Percentiles rank a stretch among this genome's conserved stretches.
These are phyloP conservation scores for Nakazawaea peltata DNA, from an alignment of 805 yeast species.

Conservation along the genomic window DNA sequence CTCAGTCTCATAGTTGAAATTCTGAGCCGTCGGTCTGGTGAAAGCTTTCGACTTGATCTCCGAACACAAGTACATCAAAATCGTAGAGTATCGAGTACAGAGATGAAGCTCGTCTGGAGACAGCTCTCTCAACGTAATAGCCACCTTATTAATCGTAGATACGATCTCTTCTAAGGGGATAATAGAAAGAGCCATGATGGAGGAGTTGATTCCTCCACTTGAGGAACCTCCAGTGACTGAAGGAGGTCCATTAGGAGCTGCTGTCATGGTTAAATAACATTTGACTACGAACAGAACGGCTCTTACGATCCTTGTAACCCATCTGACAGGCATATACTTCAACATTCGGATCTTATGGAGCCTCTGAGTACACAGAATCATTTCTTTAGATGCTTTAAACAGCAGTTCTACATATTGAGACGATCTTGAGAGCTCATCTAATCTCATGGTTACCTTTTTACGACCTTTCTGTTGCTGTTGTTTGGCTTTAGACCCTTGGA, in stretches of 20 bases:
- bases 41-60: conserved; percentile 42
- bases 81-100: conserved; percentile 72
- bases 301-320: conserved; percentile 80
- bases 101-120: conserved; percentile 87
- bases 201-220: conserved; percentile 26
- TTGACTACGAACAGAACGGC: conserved; percentile 89
- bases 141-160: conserved; percentile 59
- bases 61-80: conserved; percentile 65
- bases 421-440: conserved; percentile 65
- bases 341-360: conserved; percentile 58
- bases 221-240: too few relatives aligned
- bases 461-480: too few relatives aligned
- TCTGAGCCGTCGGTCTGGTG: conserved; percentile 17
- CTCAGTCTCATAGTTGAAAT: background rate
- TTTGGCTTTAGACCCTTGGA: conserved; percentile 21
- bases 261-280: conserved; percentile 61
- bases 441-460: conserved; percentile 29
- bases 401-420: conserved; percentile 79
- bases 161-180: conserved; percentile 68
- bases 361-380: conserved; percentile 61
- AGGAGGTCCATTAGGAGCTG: too few relatives aligned
- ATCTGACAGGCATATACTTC: conserved; percentile 82
- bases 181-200: conserved; percentile 50
- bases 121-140: conserved; percentile 68
- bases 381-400: conserved; percentile 75